Evolutionary conservation across 345 rosid species (phyloP).

Genomic region (Gossypium herbaceum): DNA sequence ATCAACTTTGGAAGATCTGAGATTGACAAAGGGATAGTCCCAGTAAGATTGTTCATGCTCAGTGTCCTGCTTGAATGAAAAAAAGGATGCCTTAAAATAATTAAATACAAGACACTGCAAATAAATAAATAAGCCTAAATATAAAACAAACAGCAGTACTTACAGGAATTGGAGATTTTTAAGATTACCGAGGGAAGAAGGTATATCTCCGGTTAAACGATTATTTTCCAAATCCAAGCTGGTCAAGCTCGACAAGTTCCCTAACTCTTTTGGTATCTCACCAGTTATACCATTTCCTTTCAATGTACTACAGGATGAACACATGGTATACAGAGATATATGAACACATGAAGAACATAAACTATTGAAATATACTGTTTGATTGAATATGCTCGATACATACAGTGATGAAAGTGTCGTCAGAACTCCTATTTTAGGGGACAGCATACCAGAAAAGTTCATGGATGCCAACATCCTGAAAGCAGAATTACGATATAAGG

Average conservation of each 20-base stretch:
- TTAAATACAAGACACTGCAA: background rate
- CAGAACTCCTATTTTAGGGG: conserved; percentile 63
- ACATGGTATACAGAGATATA: background rate
- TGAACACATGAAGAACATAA: background rate
- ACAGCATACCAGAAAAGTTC: conserved; percentile 73
- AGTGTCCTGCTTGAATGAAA: conserved; percentile 53
- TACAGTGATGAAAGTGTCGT: conserved; percentile 65
- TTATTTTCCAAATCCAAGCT: conserved; percentile 89
- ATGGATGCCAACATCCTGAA: conserved; percentile 72
- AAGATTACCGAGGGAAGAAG: conserved; percentile 74
- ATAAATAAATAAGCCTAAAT: conserved; percentile 12
- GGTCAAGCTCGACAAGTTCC: conserved; percentile 73
- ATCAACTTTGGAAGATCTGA: conserved; percentile 55
- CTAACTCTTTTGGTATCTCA: conserved; percentile 74
- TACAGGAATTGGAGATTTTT: conserved; percentile 89
- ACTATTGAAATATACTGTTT: background rate
- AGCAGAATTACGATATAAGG: conserved; percentile 18
- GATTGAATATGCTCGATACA: conserved; percentile 28
- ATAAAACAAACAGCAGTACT: conserved; percentile 30
- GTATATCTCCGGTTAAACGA: conserved; percentile 72
- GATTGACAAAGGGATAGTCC: conserved; percentile 70
- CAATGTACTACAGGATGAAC: conserved; percentile 54
- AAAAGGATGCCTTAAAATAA: background rate
- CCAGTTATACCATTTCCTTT: conserved; percentile 90
- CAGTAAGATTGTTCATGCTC: conserved; percentile 81